phyloP scores from a whole-genome alignment of 2,329 filamentous ascomycete species.

The Zasmidium citrigriseum region DNA sequence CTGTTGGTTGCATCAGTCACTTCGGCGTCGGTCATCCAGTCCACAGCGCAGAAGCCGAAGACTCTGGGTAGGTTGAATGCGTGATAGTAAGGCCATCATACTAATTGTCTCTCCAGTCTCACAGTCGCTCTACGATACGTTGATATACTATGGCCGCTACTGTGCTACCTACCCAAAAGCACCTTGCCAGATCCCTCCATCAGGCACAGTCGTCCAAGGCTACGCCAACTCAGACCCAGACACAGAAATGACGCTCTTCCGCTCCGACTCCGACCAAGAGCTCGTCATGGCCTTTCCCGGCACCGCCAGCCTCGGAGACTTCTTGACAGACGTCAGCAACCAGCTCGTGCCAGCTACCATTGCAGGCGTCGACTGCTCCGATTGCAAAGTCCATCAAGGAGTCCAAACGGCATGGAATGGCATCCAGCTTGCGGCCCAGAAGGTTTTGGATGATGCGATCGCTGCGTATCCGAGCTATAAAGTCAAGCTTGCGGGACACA shows the following conservation, averaged over 20 bases:
- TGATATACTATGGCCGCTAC: slow-evolving; percentile 6
- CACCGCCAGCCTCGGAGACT: background rate
- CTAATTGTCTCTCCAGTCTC: background rate
- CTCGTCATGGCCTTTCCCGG: slow-evolving; percentile 8
- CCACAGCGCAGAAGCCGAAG: background rate
- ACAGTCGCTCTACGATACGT: background rate
- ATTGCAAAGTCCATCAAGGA: background rate
- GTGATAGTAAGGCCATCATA: background rate
- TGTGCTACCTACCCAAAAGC: slow-evolving; percentile 1
- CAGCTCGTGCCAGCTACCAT: background rate
- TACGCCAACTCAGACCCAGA: slow-evolving; percentile 1
- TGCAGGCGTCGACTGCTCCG: background rate
- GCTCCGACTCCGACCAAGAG: background rate
- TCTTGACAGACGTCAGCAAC: slow-evolving; percentile 1
- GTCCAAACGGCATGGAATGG: slow-evolving; percentile 1
- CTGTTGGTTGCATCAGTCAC: background rate
- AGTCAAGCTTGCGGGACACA: slow-evolving; percentile 1
- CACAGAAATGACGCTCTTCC: slow-evolving; percentile 6
- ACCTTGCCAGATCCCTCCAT: slow-evolving; percentile 3
- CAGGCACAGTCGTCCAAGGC: slow-evolving; percentile 4
- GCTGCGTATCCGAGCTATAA: slow-evolving; percentile 4
- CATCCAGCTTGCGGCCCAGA: background rate
- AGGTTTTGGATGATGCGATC: slow-evolving; percentile 1
- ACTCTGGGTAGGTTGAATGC: background rate
- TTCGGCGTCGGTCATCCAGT: background rate